Percentiles rank a stretch among this genome's conserved stretches.
These are phyloP conservation scores for Limtongia smithiae DNA, from an alignment of 805 yeast genomes.

Conservation along the genomic window DNA sequence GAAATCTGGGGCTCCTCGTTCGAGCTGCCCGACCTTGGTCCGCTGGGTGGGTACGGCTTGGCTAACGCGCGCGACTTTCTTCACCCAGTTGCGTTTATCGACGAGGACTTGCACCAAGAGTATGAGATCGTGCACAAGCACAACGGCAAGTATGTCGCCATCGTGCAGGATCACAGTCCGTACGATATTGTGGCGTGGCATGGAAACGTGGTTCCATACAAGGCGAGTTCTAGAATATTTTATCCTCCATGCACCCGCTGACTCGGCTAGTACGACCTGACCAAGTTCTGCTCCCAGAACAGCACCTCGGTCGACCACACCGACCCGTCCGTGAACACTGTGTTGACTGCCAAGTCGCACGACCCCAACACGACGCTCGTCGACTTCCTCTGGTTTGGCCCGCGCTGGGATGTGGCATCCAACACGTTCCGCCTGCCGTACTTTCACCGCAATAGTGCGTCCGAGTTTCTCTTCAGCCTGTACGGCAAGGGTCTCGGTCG, in stretches of 20 bases:
- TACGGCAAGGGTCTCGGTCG: slow-evolving; percentile 18
- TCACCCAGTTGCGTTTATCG: slow-evolving; percentile 25
- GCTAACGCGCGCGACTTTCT: slow-evolving; percentile 33
- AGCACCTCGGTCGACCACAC: slow-evolving; percentile 34
- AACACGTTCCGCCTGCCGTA: slow-evolving; percentile 34
- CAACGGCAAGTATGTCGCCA: slow-evolving; percentile 5
- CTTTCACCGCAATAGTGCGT: slow-evolving; percentile 33
- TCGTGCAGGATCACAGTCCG: slow-evolving; percentile 29
- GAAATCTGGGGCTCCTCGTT: slow-evolving; percentile 31
- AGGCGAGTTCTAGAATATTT: no score
- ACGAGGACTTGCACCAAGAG: no score
- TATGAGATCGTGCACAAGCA: slow-evolving; percentile 22
- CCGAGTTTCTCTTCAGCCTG: slow-evolving; percentile 29
- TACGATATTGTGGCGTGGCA: slow-evolving; percentile 35
- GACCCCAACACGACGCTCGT: slow-evolving; percentile 32
- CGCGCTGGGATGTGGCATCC: slow-evolving; percentile 33
- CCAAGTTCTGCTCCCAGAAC: slow-evolving; percentile 31
- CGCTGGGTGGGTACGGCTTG: slow-evolving; percentile 32
- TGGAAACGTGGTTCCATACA: slow-evolving; percentile 33
- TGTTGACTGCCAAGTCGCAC: slow-evolving; percentile 15
- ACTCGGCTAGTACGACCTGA: slow-evolving; percentile 34
- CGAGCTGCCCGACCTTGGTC: slow-evolving; percentile 34
- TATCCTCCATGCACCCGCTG: no score
- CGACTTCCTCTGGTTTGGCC: slow-evolving; percentile 34
- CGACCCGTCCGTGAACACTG: slow-evolving; percentile 34